Base-by-base conservation (phyloP, 805 yeast genomes). In the Kodamaea leandrae region DNA sequence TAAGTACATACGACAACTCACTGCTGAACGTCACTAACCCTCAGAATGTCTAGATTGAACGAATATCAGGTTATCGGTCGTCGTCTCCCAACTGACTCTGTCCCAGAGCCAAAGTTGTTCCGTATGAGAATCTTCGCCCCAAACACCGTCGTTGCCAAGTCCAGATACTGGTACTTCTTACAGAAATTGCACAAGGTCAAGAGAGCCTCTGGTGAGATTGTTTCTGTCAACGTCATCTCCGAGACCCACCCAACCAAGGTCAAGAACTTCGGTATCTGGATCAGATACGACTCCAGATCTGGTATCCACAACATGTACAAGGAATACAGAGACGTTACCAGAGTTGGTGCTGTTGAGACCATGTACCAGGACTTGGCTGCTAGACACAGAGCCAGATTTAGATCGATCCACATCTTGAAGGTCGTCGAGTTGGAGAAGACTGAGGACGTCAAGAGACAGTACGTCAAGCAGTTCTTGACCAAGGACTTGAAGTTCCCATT, bases 251-350 rank as follows among this genome's bases (percentile, higher is more conserved):
- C 99, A 77, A 87, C 96, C 77, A 90, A 87, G 82, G 98, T 93
- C 69, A 93, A 93, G 90, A 93, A 90, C 87, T 93, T 90, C 72
- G 99, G 97, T 81, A 74, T 93, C 80, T 93, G 99, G 99, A 86
- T 93, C 74, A 90, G 99, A 82, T 93, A 93, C 86, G 99, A 93
- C 73, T 93, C 99, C 58, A 95, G 99, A 86, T 93, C 99, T 60
- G 99, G 99, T 80, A 90, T 96, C 68, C 99, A 93, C 95, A 93
- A 93, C 95, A 93, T 93, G 97, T 93, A 93, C 96, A 93, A 93
- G 83, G 99, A 93, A 82, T 87, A 88, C 93, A 89, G 99, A 78
- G 99, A 91, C 66, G 95, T 91, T 63, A 77, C 96, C 81, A 93
- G 99, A 82, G 95, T 89, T 54, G 96, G 87, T 74, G 99, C 98